Conservation (phyloP, 2,329 filamentous ascomycete genomes). For the Alternaria arbusti region DNA sequence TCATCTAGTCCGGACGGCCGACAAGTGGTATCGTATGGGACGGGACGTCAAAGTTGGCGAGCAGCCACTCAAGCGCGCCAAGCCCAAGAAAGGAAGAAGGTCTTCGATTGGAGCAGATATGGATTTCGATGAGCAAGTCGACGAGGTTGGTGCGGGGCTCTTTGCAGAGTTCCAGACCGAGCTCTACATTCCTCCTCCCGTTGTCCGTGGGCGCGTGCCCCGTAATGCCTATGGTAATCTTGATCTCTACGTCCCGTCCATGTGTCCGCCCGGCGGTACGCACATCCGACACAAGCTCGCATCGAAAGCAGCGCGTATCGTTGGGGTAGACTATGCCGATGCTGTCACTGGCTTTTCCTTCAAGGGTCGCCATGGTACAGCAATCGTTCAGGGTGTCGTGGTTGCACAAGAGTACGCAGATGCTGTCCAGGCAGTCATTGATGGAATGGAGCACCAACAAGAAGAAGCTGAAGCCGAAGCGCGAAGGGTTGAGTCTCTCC, state of each 20-base stretch:
- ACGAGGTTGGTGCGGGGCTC: slow-evolving; percentile 58
- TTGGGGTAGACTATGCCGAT: slow-evolving; percentile 85
- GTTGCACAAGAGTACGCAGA: slow-evolving; percentile 75
- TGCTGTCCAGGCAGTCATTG: slow-evolving; percentile 73
- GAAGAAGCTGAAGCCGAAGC: slow-evolving; percentile 67
- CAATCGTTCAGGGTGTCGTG: slow-evolving; percentile 78
- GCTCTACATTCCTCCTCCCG: slow-evolving; percentile 75
- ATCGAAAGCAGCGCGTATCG: slow-evolving; percentile 72
- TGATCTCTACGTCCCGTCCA: slow-evolving; percentile 68
- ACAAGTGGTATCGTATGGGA: slow-evolving; percentile 91
- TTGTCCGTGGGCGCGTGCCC: slow-evolving; percentile 73
- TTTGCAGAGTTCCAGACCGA: slow-evolving; percentile 70
- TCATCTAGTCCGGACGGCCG: slow-evolving; percentile 74
- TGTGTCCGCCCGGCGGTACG: slow-evolving; percentile 66
- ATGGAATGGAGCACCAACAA: slow-evolving; percentile 70
- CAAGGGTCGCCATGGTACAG: slow-evolving; percentile 82
- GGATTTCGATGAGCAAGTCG: slow-evolving; percentile 45
- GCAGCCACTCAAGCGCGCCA: slow-evolving; percentile 77
- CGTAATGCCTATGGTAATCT: slow-evolving; percentile 68
- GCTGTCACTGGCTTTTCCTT: slow-evolving; percentile 92
- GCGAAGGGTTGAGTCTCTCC: slow-evolving; percentile 57
- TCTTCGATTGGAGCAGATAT: slow-evolving; percentile 35
- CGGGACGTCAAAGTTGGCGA: slow-evolving; percentile 77
- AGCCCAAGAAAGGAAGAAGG: slow-evolving; percentile 40
- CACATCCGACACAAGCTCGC: slow-evolving; percentile 66